Base-by-base conservation (phyloP, 192 early-diverging fungal species). In the Dissophora globulifera region DNA sequence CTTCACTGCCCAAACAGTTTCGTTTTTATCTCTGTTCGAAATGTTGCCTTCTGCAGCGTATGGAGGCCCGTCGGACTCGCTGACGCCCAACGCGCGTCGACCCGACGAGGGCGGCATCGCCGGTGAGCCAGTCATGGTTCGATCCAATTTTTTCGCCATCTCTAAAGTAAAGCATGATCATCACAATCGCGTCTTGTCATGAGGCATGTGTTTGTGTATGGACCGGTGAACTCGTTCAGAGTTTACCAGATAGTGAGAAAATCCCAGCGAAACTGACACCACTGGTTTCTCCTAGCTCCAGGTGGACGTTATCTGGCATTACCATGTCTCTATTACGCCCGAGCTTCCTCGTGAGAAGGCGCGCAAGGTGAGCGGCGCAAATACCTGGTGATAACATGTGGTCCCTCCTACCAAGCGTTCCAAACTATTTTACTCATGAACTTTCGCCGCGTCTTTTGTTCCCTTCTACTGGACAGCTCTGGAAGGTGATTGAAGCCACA, bases 101-200 rank as follows among this genome's bases (percentile, higher is more conserved):
- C 60, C 82, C 55, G 46, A 71, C 76, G 46, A 29, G 12, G 27
- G 62, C 22, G 88, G 90, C 51, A 78, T 33, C 5, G 46, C 13
- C 3, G 90, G 90, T 25, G 64, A 59, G 15, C 52, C 31, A 11
- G 62, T 76, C 12, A 56, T 62, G 3, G 83, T 93, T 7, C 32
- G 76, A 7, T 79, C 82, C 16, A 98, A 98, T 86, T 92, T 93
- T 64, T 92, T 93, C 78, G 89, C 90, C 52, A 69, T 97, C 32
- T 79, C 58, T 25, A 65, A 67, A 46, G 72, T 76, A 60, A 31
- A 47, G n/a, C n/a, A 30, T n/a, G n/a, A 19, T 32, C 15, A 31
- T 10, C 52, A 5, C n/a, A n/a, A n/a, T n/a, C n/a, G n/a, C n/a
- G n/a, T n/a, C n/a, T n/a, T n/a, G n/a, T n/a, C n/a, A n/a, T n/a